Percentiles rank a stretch among this genome's conserved stretches.
Conservation (phyloP, 495 filamentous ascomycete genomes). For the Zalerion maritima region DNA sequence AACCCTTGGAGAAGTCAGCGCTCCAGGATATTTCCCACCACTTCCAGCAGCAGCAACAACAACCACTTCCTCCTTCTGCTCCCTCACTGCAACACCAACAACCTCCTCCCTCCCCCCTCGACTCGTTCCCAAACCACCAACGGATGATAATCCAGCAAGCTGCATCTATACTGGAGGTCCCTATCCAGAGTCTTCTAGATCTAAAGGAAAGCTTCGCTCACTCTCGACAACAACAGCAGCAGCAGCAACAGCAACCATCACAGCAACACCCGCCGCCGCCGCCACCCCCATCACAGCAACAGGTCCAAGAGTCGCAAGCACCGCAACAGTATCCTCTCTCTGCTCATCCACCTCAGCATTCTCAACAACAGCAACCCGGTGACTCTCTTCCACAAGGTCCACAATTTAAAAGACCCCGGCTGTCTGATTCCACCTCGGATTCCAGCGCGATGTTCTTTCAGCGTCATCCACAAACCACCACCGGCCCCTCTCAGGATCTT, state of each 20-base stretch:
- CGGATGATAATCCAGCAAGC: conserved; percentile 26
- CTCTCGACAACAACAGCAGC: conserved; percentile 20
- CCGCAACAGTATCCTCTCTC: conserved; percentile 18
- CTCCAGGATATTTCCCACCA: conserved; percentile 20
- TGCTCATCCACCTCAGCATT: conserved; percentile 12
- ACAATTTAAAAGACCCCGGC: no score
- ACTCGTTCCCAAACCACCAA: conserved; percentile 18
- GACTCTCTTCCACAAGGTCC: no score
- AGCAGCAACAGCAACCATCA: conserved; percentile 10
- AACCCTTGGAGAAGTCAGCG: conserved; percentile 22
- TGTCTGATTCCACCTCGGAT: no score
- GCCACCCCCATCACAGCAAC: conserved; percentile 23
- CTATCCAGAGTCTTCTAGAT: conserved; percentile 7
- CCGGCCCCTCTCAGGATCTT: no score
- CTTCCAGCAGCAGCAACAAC: no score
- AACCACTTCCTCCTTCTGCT: no score
- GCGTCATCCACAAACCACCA: no score
- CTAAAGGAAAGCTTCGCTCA: conserved; percentile 9
- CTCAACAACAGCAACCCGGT: no score
- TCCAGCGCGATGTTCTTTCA: no score
- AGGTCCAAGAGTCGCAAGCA: no score
- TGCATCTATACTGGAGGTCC: conserved; percentile 11
- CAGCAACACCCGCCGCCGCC: conserved; percentile 7
- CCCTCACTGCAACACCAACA: no score
- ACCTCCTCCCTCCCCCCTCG: conserved; percentile 15